Evolutionary conservation across 352 stramenopile genomes (phyloP).

Genomic region (Globisporangium irregulare): DNA sequence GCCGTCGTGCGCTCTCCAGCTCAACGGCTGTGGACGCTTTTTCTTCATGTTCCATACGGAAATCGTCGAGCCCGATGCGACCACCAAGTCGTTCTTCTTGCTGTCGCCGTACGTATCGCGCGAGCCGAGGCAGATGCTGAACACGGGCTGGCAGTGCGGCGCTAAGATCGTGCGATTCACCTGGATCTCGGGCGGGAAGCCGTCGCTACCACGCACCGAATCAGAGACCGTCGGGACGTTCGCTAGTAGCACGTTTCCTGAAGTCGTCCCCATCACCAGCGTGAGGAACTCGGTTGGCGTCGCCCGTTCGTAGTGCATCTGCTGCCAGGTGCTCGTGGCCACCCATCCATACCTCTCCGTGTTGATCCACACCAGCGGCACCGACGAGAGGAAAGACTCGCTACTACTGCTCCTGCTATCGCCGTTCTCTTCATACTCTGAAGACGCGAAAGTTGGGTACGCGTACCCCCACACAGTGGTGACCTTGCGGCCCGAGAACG

Average conservation of each 20-base stretch:
- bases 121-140: slow-evolving; percentile 47
- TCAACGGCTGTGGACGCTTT: slow-evolving; percentile 28
- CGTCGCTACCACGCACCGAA: background rate
- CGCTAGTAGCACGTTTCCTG: slow-evolving; percentile 54
- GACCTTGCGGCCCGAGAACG: slow-evolving; percentile 55
- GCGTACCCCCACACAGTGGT: slow-evolving; percentile 72
- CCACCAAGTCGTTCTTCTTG: slow-evolving; percentile 46
- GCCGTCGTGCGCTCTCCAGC: slow-evolving; percentile 65
- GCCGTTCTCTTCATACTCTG: slow-evolving; percentile 1
- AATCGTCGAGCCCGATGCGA: slow-evolving; percentile 61
- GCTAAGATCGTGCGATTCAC: slow-evolving; percentile 50
- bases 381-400: slow-evolving; percentile 28
- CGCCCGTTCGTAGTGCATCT: slow-evolving; percentile 38
- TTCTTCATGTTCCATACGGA: slow-evolving; percentile 71
- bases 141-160: slow-evolving; percentile 65
- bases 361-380: slow-evolving; percentile 41
- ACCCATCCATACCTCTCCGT: slow-evolving; percentile 78
- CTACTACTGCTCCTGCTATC: background rate
- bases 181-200: slow-evolving; percentile 20
- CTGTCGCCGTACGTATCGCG: slow-evolving; percentile 53
- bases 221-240: slow-evolving; percentile 30
- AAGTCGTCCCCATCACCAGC: slow-evolving; percentile 59
- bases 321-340: slow-evolving; percentile 61
- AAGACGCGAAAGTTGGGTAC: slow-evolving; percentile 36
- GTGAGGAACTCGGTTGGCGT: slow-evolving; percentile 21